Evolutionary conservation across 2,329 filamentous ascomycete species (phyloP), one percentile per base, ranked within the genome.

Genomic region (Epichloe bromicola): DNA sequence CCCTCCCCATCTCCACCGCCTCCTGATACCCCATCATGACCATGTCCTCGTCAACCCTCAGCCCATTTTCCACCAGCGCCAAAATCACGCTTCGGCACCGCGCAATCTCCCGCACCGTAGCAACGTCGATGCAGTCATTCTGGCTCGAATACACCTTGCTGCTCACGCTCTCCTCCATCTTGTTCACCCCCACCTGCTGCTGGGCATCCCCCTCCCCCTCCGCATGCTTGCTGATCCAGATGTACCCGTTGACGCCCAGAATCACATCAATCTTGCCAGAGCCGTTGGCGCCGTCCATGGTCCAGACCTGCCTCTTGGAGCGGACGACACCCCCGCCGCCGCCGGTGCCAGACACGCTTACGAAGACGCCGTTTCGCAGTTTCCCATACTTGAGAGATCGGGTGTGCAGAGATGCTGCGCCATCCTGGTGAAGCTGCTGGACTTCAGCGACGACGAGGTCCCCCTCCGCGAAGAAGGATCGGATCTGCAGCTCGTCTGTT

Each of bases 401-500:
- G 8, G 93, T 97, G 70, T 98, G 93, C 62, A 98, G 73, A 52
- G 83, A 84, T 1, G 93, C 90, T 1, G 81, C 84, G 52, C 90
- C 91, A 68, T 97, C 91, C 52, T 82, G 78, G 65, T 89, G 88
- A 50, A 98, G 74, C 59, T 81, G 80, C 75, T 98, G 93, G 50
- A 98, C 93, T 70, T 98, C 93, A 1, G 93, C 93, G 17, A 97
- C 87, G 15, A 98, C 73, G 49, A 98, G 71, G 65, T 98, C 93
- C 12, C 93, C 93, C 68, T 98, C 93, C 50, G 85, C 83, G 71
- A 98, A 97, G 69, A 96, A 98, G n/a, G 83, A 88, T 48, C 93
- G 82, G 68, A 98, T 97, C 69, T 97, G 93, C 61, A 98, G 76
- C 72, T 97, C 93, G 67, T 98, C 93, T 15, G 93, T 94, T 62